Conservation (phyloP, 257 asterid species). For the Solanum rostratum region DNA sequence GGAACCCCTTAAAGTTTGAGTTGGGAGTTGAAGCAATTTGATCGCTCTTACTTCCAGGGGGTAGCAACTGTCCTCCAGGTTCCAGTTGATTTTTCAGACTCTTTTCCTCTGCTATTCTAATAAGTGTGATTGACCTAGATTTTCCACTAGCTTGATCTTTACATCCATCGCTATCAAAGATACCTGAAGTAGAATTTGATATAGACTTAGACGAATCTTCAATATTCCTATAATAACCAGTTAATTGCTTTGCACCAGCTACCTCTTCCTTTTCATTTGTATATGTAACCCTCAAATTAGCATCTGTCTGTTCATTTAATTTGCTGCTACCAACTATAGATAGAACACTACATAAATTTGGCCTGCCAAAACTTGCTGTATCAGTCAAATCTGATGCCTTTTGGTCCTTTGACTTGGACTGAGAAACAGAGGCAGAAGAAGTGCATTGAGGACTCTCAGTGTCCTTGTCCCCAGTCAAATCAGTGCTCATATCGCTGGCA, state of each 20-base stretch:
- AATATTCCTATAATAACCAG: constrained; percentile 22
- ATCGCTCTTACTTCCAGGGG: constrained; percentile 13
- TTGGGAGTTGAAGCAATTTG: constrained; percentile 19
- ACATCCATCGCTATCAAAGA: constrained; percentile 8
- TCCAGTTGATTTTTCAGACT: constrained; percentile 21
- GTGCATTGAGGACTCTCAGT: constrained; percentile 45
- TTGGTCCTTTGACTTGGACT: constrained; percentile 28
- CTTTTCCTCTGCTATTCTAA: constrained; percentile 15
- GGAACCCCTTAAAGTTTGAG: constrained; percentile 20
- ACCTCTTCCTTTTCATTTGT: constrained; percentile 9
- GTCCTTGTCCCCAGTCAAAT: constrained; percentile 57
- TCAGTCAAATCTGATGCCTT: constrained; percentile 13
- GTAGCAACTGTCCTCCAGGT: constrained; percentile 21
- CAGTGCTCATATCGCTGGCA: constrained; percentile 86
- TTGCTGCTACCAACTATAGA: constrained; percentile 17
- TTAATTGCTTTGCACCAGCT: neutral
- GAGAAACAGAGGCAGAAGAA: constrained; percentile 24
- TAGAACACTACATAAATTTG: constrained; percentile 28
- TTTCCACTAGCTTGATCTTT: constrained; percentile 23
- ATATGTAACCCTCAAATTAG: neutral
- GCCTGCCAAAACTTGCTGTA: constrained; percentile 9
- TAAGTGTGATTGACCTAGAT: constrained; percentile 30
- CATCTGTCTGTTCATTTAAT: constrained; percentile 13
- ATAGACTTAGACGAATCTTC: constrained; percentile 20
- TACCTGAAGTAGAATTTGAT: constrained; percentile 17